phyloP scores from a whole-genome alignment of 2,329 filamentous ascomycete genomes.

The Aphanoascus verrucosus region DNA sequence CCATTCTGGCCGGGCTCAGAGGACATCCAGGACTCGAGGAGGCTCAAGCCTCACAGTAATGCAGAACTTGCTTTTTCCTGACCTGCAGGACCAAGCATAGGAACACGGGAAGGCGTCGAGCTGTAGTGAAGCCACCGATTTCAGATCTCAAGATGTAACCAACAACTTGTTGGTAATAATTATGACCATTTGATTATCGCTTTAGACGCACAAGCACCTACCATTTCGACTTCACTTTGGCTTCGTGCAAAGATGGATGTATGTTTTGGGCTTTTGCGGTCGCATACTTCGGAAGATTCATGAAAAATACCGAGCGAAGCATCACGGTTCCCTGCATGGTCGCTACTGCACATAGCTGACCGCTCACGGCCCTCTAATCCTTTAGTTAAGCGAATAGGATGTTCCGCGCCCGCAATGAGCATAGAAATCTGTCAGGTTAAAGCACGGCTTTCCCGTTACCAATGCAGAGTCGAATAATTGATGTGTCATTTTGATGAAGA shows the following conservation, averaged over 20 bases:
- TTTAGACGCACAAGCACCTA: background rate
- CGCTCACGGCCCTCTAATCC: background rate
- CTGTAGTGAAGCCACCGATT: background rate
- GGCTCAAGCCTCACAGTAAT: conserved; percentile 1
- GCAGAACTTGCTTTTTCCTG: conserved; percentile 3
- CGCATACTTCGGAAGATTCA: background rate
- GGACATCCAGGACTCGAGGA: background rate
- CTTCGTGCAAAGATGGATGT: background rate
- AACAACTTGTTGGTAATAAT: background rate
- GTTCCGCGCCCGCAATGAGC: background rate
- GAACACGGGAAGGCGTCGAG: background rate
- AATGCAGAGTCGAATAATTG: background rate
- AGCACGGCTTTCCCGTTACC: background rate
- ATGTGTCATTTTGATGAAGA: background rate
- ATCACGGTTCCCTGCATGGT: background rate
- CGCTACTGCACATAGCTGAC: background rate
- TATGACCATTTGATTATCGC: background rate
- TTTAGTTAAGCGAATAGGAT: background rate
- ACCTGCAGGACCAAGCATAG: background rate
- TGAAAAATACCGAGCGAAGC: background rate
- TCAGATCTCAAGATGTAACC: background rate
- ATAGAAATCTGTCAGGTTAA: background rate
- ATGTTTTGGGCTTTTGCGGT: background rate
- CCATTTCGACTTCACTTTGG: too few species aligned
- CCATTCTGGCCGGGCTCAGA: background rate